Percentiles rank a stretch among this genome's conserved stretches.
phyloP scores from a whole-genome alignment of 352 stramenopile species.

The Pythium aquatile region DNA sequence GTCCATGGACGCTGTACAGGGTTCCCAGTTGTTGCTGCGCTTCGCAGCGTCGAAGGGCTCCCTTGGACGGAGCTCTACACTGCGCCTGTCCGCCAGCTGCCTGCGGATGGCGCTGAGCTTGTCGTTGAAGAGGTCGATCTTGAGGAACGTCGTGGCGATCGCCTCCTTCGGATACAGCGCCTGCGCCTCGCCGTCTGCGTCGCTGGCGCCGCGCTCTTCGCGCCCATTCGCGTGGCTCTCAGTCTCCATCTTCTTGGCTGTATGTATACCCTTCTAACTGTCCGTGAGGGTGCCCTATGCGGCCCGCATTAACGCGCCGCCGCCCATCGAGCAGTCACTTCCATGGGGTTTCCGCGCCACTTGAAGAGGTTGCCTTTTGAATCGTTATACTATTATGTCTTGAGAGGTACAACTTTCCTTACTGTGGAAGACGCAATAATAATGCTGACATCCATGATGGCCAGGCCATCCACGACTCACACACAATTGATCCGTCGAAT shows the following conservation, averaged over 20 bases:
- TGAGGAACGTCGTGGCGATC: constrained; percentile 32
- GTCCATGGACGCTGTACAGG: neutral
- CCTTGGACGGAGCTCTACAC: constrained; percentile 2
- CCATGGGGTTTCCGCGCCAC: neutral
- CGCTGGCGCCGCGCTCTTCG: constrained; percentile 1
- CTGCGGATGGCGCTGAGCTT: constrained; percentile 44
- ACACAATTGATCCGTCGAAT: too few relatives aligned
- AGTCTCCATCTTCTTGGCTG: neutral
- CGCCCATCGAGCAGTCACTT: neutral
- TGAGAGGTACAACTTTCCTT: neutral
- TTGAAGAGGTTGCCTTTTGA: constrained; percentile 14
- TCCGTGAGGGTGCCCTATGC: neutral
- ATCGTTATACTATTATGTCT: constrained; percentile 17
- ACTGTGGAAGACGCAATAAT: constrained; percentile 4
- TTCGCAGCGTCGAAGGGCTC: neutral
- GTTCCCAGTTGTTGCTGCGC: constrained; percentile 10
- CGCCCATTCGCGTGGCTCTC: neutral
- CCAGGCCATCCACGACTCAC: too few relatives aligned
- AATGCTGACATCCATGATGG: neutral
- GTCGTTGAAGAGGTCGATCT: constrained; percentile 46
- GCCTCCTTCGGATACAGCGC: constrained; percentile 18
- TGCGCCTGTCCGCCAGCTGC: constrained; percentile 31
- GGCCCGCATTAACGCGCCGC: neutral
- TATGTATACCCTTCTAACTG: neutral
- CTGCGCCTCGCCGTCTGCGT: neutral